A percentile compares a stretch with the other conserved stretches of the same genome.
Evolutionary conservation across 345 rosid genomes (phyloP).

Genomic region (Brassica incana): DNA sequence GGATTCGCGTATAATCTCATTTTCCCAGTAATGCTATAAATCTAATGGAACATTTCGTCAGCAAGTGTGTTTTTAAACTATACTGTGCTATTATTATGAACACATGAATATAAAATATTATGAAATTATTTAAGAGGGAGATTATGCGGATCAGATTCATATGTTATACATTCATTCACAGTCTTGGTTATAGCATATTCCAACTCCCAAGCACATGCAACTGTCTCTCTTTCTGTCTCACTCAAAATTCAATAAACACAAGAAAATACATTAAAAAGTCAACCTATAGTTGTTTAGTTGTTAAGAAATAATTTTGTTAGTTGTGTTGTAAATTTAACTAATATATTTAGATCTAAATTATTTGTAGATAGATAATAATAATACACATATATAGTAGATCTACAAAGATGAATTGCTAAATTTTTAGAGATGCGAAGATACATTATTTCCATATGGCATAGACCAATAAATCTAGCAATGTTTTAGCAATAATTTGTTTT

Average conservation of each 20-base stretch:
- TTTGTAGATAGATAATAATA: not conserved
- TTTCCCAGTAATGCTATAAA: not conserved
- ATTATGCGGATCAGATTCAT: conserved; percentile 37
- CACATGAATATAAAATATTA: not conserved
- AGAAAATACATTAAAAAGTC: not conserved
- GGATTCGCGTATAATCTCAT: conserved; percentile 44
- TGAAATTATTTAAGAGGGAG: conserved; percentile 24
- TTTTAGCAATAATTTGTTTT: not conserved
- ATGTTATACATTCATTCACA: conserved; percentile 20
- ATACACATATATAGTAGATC: not conserved
- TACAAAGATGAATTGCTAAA: not conserved
- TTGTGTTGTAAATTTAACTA: not conserved
- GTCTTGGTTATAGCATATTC: conserved; percentile 19
- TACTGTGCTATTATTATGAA: not conserved
- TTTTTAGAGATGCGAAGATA: not conserved
- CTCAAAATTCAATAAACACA: conserved; percentile 7
- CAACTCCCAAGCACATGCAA: conserved; percentile 27
- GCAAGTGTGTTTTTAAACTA: conserved; percentile 6
- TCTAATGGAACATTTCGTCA: not conserved
- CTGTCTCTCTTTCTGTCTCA: conserved; percentile 29
- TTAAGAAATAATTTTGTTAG: not conserved
- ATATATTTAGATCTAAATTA: not conserved
- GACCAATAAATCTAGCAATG: not conserved
- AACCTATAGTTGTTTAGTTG: not conserved
- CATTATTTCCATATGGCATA: not conserved